Percentiles rank a stretch among this genome's conserved stretches.
Conservation (phyloP, 495 filamentous ascomycete species). For the Elasticomyces elasticus region DNA sequence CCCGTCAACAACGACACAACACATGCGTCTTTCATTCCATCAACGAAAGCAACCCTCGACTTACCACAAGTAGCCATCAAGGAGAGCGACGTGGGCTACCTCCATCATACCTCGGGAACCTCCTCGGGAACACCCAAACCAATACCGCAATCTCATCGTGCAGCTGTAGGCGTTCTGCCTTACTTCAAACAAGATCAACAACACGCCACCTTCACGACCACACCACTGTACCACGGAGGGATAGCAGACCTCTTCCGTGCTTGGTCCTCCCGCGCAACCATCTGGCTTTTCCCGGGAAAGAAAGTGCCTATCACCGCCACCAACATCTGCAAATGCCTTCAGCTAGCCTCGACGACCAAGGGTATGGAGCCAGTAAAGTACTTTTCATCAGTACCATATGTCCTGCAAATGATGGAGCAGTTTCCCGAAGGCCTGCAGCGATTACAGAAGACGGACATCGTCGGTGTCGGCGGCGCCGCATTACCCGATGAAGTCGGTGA, state of each 20-base stretch:
- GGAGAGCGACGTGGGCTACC: constrained; percentile 23
- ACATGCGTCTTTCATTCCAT: background rate
- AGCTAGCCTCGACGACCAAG: constrained; percentile 17
- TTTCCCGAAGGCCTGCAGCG: constrained; percentile 29
- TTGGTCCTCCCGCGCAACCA: constrained; percentile 40
- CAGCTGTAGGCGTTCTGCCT: constrained; percentile 41
- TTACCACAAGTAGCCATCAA: background rate
- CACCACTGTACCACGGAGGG: constrained; percentile 52
- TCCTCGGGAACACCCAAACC: constrained; percentile 46
- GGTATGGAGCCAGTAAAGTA: constrained; percentile 31
- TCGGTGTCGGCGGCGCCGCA: constrained; percentile 50
- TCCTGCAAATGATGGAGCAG: constrained; percentile 40
- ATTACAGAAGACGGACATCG: constrained; percentile 41
- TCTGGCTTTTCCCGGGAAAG: constrained; percentile 47
- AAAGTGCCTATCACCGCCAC: constrained; percentile 39
- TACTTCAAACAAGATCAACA: constrained; percentile 24
- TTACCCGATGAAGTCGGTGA: constrained; percentile 40
- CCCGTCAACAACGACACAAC: background rate
- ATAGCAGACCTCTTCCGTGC: constrained; percentile 49
- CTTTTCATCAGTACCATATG: constrained; percentile 49
- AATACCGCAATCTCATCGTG: constrained; percentile 42
- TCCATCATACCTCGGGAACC: constrained; percentile 38
- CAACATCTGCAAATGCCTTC: constrained; percentile 37
- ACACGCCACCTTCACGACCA: constrained; percentile 48
- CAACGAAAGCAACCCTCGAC: background rate